These are phyloP conservation scores for Paecilomyces dactylethromorphus DNA, from an alignment of 2,329 filamentous ascomycete genomes.

Conservation along the genomic window DNA sequence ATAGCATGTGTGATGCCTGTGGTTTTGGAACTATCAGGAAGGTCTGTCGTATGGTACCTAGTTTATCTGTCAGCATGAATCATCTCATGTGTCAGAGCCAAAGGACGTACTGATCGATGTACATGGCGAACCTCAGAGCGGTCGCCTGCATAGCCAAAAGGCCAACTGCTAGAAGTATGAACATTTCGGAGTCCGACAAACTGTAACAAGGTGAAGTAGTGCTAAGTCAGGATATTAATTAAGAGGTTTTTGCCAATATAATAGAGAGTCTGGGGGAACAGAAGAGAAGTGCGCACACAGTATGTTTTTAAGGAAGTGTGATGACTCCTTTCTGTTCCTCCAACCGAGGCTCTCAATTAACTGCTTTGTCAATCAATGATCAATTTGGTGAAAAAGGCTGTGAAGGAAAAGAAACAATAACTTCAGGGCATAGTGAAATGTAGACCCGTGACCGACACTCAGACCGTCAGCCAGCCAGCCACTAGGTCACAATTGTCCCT, in stretches of 20 bases:
- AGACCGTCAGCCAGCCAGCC: background rate
- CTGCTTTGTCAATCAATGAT: background rate
- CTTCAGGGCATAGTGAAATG: background rate
- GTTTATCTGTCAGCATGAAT: background rate
- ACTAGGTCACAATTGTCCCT: background rate
- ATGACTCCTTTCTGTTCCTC: background rate
- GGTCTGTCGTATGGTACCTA: conserved; percentile 36
- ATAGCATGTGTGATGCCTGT: conserved; percentile 49
- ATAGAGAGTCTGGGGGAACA: background rate
- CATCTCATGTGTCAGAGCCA: background rate
- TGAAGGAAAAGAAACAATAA: background rate
- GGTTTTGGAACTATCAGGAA: conserved; percentile 30
- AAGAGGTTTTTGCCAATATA: background rate
- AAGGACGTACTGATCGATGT: conserved; percentile 41
- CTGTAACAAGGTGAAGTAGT: no score
- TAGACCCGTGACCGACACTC: background rate
- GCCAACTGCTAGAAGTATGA: conserved; percentile 19
- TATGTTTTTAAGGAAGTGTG: background rate
- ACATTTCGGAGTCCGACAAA: conserved; percentile 9
- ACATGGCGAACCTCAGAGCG: conserved; percentile 35
- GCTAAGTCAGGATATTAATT: background rate
- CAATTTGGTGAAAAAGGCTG: background rate
- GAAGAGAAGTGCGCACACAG: background rate
- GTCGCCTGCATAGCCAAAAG: conserved; percentile 24
- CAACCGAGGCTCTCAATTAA: background rate